Evolutionary conservation across 1,284 basidiomycete species (phyloP), one percentile per base, ranked within the genome.

Genomic region (Pyrrhoderma lamaoense): DNA sequence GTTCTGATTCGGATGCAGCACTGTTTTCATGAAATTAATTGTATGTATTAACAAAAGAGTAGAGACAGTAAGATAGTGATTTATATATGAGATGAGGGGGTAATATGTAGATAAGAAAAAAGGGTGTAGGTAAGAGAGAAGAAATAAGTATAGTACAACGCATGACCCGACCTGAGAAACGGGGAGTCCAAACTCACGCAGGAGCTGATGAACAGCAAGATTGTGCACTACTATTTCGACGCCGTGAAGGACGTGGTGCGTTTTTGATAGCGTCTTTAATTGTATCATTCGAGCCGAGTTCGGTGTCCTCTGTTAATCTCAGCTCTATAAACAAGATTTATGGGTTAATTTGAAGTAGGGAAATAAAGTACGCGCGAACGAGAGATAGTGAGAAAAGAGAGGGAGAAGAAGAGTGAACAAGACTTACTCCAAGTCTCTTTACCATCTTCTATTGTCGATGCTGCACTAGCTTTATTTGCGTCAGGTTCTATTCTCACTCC

Each of bases 271-370:
- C 22, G 76, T 72, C 45, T 64, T 85, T 89, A 57, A 89, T 76
- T 2, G 76, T 71, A 1, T 82, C 77, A 58, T 90, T 90, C 42
- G 78, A 76, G 5, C 87, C 87, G 2, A 90, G 68, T 60, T 90
- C 87, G 0, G 83, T 88, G 49, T 88, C 70, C 39, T 79, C 66
- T 2, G 78, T 86, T 42, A 89, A 69, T 43, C 74, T 73, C 39
- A 90, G 60, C 53, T 71, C 87, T 89, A 55, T 2, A n/a, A 40
- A n/a, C 16, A 22, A 40, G 21, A 7, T 5, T 40, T 40, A 40
- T n/a, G n/a, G n/a, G n/a, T n/a, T n/a, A n/a, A 38, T 40, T 19
- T 37, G 3, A 13, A 27, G 18, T 9, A 23, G 14, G 11, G 16
- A 22, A 9, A 37, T 39, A n/a, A n/a, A n/a, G n/a, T n/a, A n/a